A percentile compares a stretch with the other conserved stretches of the same genome.
Evolutionary conservation across 495 filamentous ascomycete genomes (phyloP).

Genomic region (Penicillium dipodomyicola): DNA sequence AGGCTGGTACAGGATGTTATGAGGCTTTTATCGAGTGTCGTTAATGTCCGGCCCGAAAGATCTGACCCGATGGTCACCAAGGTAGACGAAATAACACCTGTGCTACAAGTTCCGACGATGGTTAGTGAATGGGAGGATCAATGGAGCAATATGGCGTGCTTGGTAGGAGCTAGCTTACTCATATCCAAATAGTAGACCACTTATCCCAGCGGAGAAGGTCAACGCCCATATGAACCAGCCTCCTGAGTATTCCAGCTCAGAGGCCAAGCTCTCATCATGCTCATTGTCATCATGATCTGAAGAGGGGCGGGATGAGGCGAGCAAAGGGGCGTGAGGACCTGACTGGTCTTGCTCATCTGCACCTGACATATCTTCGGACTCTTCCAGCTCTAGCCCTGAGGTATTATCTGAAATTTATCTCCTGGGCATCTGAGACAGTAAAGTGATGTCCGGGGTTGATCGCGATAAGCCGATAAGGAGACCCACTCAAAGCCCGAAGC

Average conservation of each 20-base stretch:
- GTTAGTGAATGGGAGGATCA: constrained; percentile 15
- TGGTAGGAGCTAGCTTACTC: constrained; percentile 42
- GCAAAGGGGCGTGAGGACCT: constrained; percentile 33
- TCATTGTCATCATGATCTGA: constrained; percentile 14
- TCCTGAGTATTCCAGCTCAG: constrained; percentile 25
- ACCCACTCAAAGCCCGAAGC: neutral
- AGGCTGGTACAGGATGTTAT: constrained; percentile 81
- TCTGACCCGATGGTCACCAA: constrained; percentile 75
- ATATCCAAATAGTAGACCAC: constrained; percentile 86
- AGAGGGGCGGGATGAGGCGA: constrained; percentile 20
- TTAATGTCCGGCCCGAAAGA: constrained; percentile 64
- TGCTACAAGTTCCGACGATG: constrained; percentile 49
- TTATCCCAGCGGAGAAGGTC: constrained; percentile 78
- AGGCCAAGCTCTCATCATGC: constrained; percentile 13
- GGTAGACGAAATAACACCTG: constrained; percentile 86
- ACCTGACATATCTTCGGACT: constrained; percentile 25
- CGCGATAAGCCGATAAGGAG: constrained; percentile 18
- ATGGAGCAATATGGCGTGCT: neutral
- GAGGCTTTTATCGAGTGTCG: constrained; percentile 75
- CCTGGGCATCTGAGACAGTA: neutral
- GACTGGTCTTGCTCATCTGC: constrained; percentile 26
- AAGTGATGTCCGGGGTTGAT: constrained; percentile 16
- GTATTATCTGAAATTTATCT: constrained; percentile 9
- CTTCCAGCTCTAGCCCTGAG: constrained; percentile 2
- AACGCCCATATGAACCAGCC: constrained; percentile 66